Evolutionary conservation across 768 basidiomycete species (phyloP), one percentile per base, ranked within the genome.

Genomic region (Suillus cothurnatus): DNA sequence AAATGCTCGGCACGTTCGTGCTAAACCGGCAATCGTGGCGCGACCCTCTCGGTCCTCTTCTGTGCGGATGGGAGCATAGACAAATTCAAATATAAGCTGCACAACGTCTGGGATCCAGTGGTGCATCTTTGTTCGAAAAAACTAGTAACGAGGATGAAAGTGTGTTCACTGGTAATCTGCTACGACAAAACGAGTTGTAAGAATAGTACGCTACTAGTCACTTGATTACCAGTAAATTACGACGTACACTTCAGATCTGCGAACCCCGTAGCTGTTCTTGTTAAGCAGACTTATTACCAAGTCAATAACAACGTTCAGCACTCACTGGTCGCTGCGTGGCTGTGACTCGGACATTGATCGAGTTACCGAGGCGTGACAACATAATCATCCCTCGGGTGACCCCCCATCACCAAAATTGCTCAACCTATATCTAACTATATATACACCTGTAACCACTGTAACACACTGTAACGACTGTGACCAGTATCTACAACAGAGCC

Each of bases 1-100:
- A 43, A 63, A 63, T 23, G 62, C 53, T 15, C n/a, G 36, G n/a
- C 62, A 63, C 14, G 62, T 63, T 32, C 62, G 38, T 19, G 62
- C 62, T 26, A 63, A 28, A n/a, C n/a, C 3, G 19, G 49, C 61
- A 34, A 64, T 19, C 5, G 52, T 53, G 52, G 11, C 31, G 4
- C 52, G 52, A 47, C 39, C 39, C 17, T 62, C 31, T 8, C 8
- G 11, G 21, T 53, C 52, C 19, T 53, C 52, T 31, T 31, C 28
- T 53, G 19, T 31, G 19, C 52, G 64, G 28, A 55, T 41, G 23
- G 63, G 63, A n/a, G 61, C 49, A 8, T 61, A 64, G 32, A 75
- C 31, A 41, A 61, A 73, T 2, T 67, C 70, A 34, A 76, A 69
- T 19, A 76, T 70, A 28, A 76, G 65, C 8, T 36, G 57, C 5